Percentiles rank a stretch among this genome's conserved stretches.
Conservation (phyloP, 805 yeast genomes). For the Citeromyces matritensis region DNA sequence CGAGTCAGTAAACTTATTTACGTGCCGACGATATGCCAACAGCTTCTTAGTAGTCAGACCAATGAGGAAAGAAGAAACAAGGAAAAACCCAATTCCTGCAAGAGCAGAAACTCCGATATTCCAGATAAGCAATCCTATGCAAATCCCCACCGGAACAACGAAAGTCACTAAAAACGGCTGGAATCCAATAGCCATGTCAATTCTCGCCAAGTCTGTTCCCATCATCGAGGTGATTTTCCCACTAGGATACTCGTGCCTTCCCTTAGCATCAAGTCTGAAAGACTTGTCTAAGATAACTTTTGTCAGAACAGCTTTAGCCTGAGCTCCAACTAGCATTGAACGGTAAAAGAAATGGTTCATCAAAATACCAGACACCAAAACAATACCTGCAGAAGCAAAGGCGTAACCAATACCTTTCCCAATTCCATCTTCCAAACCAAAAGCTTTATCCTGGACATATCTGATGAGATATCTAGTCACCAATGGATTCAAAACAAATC, state of each 20-base stretch:
- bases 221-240: constrained; percentile 65
- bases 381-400: constrained; percentile 48
- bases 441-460: constrained; percentile 39
- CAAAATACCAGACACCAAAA: constrained; percentile 27
- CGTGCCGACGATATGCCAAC: constrained; percentile 37
- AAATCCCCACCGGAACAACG: constrained; percentile 48
- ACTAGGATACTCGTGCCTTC: constrained; percentile 45
- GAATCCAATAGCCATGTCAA: constrained; percentile 63
- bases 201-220: constrained; percentile 70
- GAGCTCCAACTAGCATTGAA: constrained; percentile 52
- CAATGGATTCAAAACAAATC: constrained; percentile 47
- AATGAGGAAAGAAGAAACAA: constrained; percentile 32
- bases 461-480: constrained; percentile 48
- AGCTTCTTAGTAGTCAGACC: constrained; percentile 32
- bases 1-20: constrained; percentile 53
- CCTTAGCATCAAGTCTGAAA: constrained; percentile 38
- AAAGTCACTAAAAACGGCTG: constrained; percentile 50
- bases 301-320: constrained; percentile 54
- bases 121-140: constrained; percentile 46
- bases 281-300: constrained; percentile 60
- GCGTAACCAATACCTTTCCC: constrained; percentile 67
- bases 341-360: constrained; percentile 52
- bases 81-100: constrained; percentile 47
- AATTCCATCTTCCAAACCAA: constrained; percentile 21
- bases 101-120: constrained; percentile 64